Evolutionary conservation across 331 rosid species (phyloP), one percentile per base, ranked within the genome.

Genomic region (Rhamnella rubrinervis): DNA sequence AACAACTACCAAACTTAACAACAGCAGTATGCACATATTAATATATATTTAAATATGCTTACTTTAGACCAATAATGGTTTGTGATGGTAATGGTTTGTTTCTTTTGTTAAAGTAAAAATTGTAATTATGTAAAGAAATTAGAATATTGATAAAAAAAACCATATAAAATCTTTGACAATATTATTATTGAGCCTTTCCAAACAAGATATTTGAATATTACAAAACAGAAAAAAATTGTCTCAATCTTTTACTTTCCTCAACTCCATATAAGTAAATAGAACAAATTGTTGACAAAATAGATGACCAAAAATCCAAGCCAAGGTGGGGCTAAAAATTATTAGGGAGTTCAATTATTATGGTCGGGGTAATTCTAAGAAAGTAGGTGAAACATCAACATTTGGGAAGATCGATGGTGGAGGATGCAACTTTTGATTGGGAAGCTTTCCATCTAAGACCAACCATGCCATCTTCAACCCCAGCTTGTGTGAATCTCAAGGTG

Each of bases 381-480:
- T 17, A 26, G n/a, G 46, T 47, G 59, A 26, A 50, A 57, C 46
- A 58, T 85, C 70, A 91, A 61, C 96, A 88, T 75, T 80, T 81
- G 17, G 96, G 93, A 76, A 88, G 91, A 83, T 91, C 92, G 65
- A 65, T 0, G 91, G 93, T 0, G 93, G 85, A 59, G 89, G 91
- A 76, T 75, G 76, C 85, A 90, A 31, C 72, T 87, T 90, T 69
- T 90, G 93, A 73, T 87, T 82, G 55, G 91, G 89, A 13, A 80
- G 86, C 63, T 85, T 82, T 71, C 96, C 96, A 75, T 90, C 91
- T 59, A 85, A 83, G 17, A 87, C 91, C 56, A 81, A 1, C 96
- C 96, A 89, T 6, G 89, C 91, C 96, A 87, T 89, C 83, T 61
- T 89, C 70, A 89, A 71, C 18, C 93, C 93, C 96, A 89, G 57